Conservation (phyloP, 2,329 filamentous ascomycete genomes). For the Neonectria punicea region DNA sequence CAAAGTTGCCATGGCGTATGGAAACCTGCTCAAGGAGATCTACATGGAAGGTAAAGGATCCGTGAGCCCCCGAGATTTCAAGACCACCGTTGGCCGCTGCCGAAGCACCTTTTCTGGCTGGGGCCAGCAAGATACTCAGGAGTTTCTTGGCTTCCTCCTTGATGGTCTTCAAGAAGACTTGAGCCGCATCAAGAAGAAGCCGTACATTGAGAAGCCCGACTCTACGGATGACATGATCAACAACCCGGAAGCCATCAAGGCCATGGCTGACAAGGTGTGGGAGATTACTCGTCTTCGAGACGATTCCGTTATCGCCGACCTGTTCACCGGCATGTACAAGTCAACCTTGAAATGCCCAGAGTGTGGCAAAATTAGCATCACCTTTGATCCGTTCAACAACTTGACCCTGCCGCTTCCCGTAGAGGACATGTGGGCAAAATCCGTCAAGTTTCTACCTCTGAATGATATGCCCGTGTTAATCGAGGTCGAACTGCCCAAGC, state of each 20-base stretch:
- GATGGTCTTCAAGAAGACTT: constrained; percentile 96
- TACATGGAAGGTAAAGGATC: constrained; percentile 77
- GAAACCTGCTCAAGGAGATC: constrained; percentile 78
- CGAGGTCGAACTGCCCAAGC: constrained; percentile 82
- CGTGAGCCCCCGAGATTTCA: constrained; percentile 84
- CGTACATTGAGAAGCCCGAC: constrained; percentile 96
- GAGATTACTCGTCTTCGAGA: constrained; percentile 92
- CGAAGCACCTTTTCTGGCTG: constrained; percentile 92
- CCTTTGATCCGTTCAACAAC: constrained; percentile 97
- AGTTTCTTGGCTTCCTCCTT: constrained; percentile 93
- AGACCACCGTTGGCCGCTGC: constrained; percentile 81
- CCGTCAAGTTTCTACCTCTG: constrained; percentile 81
- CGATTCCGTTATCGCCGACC: constrained; percentile 92
- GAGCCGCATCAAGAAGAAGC: constrained; percentile 93
- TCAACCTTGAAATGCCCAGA: constrained; percentile 92
- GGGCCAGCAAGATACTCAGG: constrained; percentile 96
- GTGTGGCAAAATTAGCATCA: constrained; percentile 96
- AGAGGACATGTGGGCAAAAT: constrained; percentile 81
- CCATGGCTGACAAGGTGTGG: constrained; percentile 90
- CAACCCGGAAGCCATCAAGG: constrained; percentile 80
- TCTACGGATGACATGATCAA: constrained; percentile 96
- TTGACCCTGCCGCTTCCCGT: constrained; percentile 91
- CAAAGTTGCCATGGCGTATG: constrained; percentile 87
- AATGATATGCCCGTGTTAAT: constrained; percentile 77
- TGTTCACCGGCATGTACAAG: constrained; percentile 98